Evolutionary conservation across 2,329 filamentous ascomycete species (phyloP).

Genomic region (Pseudogymnoascus sp.): DNA sequence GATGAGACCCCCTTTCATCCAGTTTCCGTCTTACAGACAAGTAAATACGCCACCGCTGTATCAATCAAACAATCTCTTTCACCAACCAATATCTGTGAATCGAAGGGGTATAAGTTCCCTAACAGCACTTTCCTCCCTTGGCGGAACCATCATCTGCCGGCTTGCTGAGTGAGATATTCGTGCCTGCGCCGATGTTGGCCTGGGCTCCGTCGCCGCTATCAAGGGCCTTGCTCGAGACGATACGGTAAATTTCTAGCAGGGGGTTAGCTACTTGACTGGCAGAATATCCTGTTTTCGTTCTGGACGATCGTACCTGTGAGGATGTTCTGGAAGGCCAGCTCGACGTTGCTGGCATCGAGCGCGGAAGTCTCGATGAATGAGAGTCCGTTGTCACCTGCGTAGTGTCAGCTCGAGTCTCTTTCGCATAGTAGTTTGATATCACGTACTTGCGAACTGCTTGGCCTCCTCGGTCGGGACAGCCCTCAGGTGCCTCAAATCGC

Average conservation of each 20-base stretch:
- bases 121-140: conserved; percentile 80
- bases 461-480: conserved; percentile 97
- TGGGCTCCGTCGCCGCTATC: conserved; percentile 80
- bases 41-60: conserved; percentile 22
- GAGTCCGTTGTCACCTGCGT: conserved; percentile 85
- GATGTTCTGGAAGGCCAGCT: conserved; percentile 99
- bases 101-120: conserved; percentile 30
- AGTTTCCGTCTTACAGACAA: conserved; percentile 10
- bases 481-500: conserved; percentile 96
- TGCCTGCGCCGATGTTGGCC: conserved; percentile 71
- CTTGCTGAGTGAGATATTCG: conserved; percentile 82
- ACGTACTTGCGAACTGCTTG: conserved; percentile 89
- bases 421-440: neutral
- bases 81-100: conserved; percentile 18
- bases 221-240: conserved; percentile 95
- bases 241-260: conserved; percentile 88
- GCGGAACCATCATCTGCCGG: conserved; percentile 67
- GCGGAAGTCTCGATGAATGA: conserved; percentile 99
- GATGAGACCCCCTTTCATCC: conserved; percentile 9
- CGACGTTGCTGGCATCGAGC: conserved; percentile 96
- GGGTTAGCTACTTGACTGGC: conserved; percentile 12
- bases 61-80: conserved; percentile 20
- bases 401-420: conserved; percentile 24
- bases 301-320: conserved; percentile 67
- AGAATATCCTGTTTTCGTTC: neutral